Percentiles rank a stretch among this genome's conserved stretches.
Conservation (phyloP, 2,329 filamentous ascomycete species). For the Paramyrothecium roridum region DNA sequence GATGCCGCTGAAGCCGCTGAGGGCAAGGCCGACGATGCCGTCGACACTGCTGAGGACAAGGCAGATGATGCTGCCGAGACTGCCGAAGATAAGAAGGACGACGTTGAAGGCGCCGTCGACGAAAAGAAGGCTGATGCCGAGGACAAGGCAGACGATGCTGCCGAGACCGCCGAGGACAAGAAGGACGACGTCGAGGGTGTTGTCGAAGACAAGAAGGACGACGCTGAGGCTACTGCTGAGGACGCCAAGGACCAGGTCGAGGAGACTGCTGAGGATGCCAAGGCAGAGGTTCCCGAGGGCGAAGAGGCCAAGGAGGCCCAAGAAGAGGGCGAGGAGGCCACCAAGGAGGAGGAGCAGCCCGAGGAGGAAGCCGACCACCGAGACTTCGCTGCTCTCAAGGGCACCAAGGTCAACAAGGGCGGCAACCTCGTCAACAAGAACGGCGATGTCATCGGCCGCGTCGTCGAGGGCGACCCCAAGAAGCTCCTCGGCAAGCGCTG, state of each 20-base stretch:
- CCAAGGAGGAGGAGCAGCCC: constrained; percentile 6
- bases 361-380: constrained; percentile 10
- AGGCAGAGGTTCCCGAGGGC: constrained; percentile 6
- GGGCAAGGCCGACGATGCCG: background rate
- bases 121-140: constrained; percentile 4
- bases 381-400: constrained; percentile 47
- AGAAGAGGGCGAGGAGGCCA: constrained; percentile 7
- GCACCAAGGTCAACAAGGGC: constrained; percentile 55
- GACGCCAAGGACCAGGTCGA: constrained; percentile 20
- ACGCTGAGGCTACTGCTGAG: constrained; percentile 32
- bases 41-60: constrained; percentile 9
- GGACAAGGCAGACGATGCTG: constrained; percentile 7
- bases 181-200: constrained; percentile 4
- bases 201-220: constrained; percentile 11
- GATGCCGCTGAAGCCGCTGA: background rate
- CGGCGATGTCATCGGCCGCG: constrained; percentile 55
- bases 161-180: constrained; percentile 4
- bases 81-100: constrained; percentile 6
- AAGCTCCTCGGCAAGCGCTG: constrained; percentile 61
- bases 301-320: constrained; percentile 5
- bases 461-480: constrained; percentile 61
- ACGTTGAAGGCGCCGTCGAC: constrained; percentile 2
- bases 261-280: constrained; percentile 3
- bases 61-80: constrained; percentile 5
- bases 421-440: constrained; percentile 55